Percentiles rank a stretch among this genome's conserved stretches.
Evolutionary conservation across 2,329 filamentous ascomycete species (phyloP).

Genomic region (Colletotrichum sp.): DNA sequence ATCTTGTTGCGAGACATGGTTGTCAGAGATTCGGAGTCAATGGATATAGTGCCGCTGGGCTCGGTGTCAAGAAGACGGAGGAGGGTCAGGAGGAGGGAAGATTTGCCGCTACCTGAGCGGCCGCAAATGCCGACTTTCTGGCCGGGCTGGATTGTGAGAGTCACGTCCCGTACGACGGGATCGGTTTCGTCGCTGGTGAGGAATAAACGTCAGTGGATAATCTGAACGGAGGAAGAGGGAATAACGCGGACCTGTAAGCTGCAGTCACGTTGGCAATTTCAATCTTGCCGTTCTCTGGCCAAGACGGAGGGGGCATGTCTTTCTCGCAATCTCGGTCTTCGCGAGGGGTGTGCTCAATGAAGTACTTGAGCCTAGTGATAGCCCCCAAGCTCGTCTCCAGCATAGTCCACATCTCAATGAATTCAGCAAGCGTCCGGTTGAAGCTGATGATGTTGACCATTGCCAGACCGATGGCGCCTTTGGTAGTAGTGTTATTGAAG

Average conservation of each 20-base stretch:
- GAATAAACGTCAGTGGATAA: not conserved
- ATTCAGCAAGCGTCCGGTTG: slow-evolving; percentile 31
- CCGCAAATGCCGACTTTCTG: slow-evolving; percentile 57
- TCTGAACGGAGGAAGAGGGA: not conserved
- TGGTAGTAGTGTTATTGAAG: slow-evolving; percentile 24
- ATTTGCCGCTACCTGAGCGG: slow-evolving; percentile 59
- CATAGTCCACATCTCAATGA: slow-evolving; percentile 40
- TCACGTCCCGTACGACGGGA: slow-evolving; percentile 21
- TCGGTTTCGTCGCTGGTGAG: slow-evolving; percentile 27
- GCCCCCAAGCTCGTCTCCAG: slow-evolving; percentile 42
- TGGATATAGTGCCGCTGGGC: slow-evolving; percentile 32
- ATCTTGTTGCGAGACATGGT: slow-evolving; percentile 45
- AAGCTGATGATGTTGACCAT: slow-evolving; percentile 31
- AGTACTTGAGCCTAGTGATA: slow-evolving; percentile 37
- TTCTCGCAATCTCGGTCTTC: slow-evolving; percentile 28
- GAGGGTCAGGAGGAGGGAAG: slow-evolving; percentile 50
- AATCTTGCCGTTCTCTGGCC: slow-evolving; percentile 32
- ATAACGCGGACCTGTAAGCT: slow-evolving; percentile 25
- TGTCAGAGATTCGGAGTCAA: slow-evolving; percentile 49
- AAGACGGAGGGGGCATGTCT: slow-evolving; percentile 19
- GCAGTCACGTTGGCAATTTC: slow-evolving; percentile 31
- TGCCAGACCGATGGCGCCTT: slow-evolving; percentile 35
- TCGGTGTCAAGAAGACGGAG: slow-evolving; percentile 52
- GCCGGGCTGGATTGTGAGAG: slow-evolving; percentile 34
- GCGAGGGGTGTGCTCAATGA: slow-evolving; percentile 23